These are phyloP conservation scores for Acanthamoeba sp. DNA, from an alignment of 208 protist genomes.

Conservation along the genomic window DNA sequence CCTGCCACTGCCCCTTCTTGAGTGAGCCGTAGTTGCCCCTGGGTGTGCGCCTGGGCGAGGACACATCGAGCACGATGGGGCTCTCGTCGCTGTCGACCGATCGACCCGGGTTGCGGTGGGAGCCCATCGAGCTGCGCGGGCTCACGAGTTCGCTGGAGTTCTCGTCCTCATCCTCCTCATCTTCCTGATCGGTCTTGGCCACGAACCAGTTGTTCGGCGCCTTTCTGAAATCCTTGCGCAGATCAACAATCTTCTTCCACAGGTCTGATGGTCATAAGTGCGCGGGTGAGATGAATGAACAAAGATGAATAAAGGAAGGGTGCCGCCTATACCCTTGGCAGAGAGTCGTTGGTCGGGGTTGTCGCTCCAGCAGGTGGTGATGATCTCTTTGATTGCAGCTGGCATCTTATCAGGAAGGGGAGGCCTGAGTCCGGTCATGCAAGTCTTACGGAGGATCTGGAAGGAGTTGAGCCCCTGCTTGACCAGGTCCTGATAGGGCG, in stretches of 20 bases:
- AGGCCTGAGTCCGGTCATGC: constrained; percentile 67
- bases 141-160: constrained; percentile 51
- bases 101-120: not conserved
- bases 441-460: constrained; percentile 66
- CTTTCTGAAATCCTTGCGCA: constrained; percentile 53
- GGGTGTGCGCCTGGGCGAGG: constrained; percentile 1
- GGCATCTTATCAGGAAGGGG: constrained; percentile 20
- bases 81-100: constrained; percentile 29
- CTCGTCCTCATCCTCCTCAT: constrained; percentile 24
- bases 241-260: constrained; percentile 37
- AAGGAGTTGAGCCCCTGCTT: constrained; percentile 67
- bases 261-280: not conserved
- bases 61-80: constrained; percentile 27
- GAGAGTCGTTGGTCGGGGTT: constrained; percentile 43
- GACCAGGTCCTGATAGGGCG: constrained; percentile 51
- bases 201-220: constrained; percentile 19
- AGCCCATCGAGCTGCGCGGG: constrained; percentile 35
- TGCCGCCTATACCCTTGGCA: constrained; percentile 12
- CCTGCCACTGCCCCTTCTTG: not conserved
- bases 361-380: constrained; percentile 41
- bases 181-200: constrained; percentile 26
- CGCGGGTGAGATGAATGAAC: not conserved
- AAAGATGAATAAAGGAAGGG: not conserved
- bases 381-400: constrained; percentile 28
- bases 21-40: constrained; percentile 5